Conservation (phyloP, 176 grass and related monocot genomes). For the Cocos nucifera region DNA sequence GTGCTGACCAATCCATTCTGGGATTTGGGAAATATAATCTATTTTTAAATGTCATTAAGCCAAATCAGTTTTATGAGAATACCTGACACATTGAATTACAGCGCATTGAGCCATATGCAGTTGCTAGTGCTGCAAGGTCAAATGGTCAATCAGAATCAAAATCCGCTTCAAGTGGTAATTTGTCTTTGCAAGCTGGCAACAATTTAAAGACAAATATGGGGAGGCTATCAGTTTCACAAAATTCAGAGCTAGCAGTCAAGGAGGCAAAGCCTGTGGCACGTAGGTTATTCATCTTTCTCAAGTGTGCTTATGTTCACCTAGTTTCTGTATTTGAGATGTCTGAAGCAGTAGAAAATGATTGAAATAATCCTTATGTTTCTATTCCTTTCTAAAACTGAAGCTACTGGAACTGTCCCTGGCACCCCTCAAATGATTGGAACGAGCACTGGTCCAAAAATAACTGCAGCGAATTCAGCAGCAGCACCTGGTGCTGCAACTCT, state of each 20-base stretch:
- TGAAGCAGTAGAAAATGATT: constrained; percentile 19
- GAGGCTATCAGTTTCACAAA: constrained; percentile 58
- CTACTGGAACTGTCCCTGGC: constrained; percentile 33
- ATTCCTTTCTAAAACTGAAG: constrained; percentile 46
- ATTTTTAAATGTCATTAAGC: too few species aligned
- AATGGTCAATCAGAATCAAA: constrained; percentile 65
- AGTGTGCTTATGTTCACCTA: constrained; percentile 5
- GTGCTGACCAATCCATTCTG: too few species aligned
- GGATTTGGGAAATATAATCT: too few species aligned
- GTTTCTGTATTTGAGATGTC: constrained; percentile 16
- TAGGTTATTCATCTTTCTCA: constrained; percentile 36
- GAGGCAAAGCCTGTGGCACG: constrained; percentile 59
- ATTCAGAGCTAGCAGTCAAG: constrained; percentile 62
- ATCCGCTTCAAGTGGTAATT: constrained; percentile 23
- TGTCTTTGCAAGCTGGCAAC: constrained; percentile 68
- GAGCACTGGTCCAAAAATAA: constrained; percentile 42
- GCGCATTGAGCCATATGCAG: constrained; percentile 78
- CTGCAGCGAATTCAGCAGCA: constrained; percentile 38
- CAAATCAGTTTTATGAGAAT: too few species aligned
- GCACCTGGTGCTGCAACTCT: constrained; percentile 34
- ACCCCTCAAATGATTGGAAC: constrained; percentile 68
- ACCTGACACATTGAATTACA: constrained; percentile 25
- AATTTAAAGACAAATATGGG: constrained; percentile 58
- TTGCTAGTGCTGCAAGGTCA: constrained; percentile 34
- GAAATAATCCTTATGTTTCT: constrained; percentile 17